A percentile compares a stretch with the other conserved stretches of the same genome.
These are phyloP conservation scores for Withania somnifera DNA, from an alignment of 305 asterid genomes.

Conservation along the genomic window DNA sequence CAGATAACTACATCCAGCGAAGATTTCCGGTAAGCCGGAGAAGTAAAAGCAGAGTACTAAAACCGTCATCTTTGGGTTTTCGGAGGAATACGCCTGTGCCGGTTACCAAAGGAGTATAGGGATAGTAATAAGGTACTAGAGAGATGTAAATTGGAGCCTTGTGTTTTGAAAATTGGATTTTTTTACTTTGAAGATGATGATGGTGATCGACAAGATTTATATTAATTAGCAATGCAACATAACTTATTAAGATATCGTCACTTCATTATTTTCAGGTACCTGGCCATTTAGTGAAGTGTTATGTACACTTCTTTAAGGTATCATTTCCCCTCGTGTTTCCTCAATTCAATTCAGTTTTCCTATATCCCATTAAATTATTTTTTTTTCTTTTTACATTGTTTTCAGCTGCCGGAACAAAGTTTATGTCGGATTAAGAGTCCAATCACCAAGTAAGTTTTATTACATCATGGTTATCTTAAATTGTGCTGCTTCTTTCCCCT, in stretches of 20 bases:
- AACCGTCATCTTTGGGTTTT: not conserved
- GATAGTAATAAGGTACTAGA: slow-evolving; percentile 9
- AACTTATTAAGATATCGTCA: too few relatives aligned
- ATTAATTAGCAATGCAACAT: too few relatives aligned
- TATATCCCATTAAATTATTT: not conserved
- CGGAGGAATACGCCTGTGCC: slow-evolving; percentile 9
- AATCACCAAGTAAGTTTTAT: slow-evolving; percentile 56
- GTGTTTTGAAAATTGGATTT: slow-evolving; percentile 10
- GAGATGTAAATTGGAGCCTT: slow-evolving; percentile 52
- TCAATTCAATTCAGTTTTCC: not conserved
- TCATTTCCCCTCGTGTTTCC: not conserved
- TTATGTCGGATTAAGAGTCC: slow-evolving; percentile 56
- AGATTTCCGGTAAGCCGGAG: slow-evolving; percentile 40
- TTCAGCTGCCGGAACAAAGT: slow-evolving; percentile 55
- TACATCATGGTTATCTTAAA: not conserved
- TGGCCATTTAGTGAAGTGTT: too few relatives aligned
- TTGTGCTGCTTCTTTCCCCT: not conserved
- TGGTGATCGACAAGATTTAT: too few relatives aligned
- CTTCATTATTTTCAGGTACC: too few relatives aligned
- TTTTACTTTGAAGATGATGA: not conserved
- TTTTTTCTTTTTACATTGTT: not conserved
- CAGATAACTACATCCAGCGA: slow-evolving; percentile 20
- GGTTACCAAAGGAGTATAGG: slow-evolving; percentile 3
- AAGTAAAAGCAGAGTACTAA: slow-evolving; percentile 7
- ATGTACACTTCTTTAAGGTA: slow-evolving; percentile 36